These are phyloP conservation scores for Periconia digitata DNA, from an alignment of 2,329 filamentous ascomycete species.

Conservation along the genomic window DNA sequence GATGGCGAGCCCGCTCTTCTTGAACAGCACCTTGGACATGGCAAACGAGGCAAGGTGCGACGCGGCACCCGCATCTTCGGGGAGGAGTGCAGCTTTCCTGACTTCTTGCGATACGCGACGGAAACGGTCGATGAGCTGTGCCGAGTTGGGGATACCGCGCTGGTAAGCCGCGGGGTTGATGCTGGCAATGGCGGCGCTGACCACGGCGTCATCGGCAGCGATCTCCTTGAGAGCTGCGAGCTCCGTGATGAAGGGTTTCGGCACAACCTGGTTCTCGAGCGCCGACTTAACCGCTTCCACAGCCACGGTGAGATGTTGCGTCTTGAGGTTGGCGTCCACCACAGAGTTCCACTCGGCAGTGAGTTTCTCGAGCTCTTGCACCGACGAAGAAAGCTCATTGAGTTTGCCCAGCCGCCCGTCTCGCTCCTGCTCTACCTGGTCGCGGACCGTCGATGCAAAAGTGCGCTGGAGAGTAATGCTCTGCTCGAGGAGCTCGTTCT, in stretches of 20 bases:
- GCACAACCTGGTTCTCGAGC: slow-evolving; percentile 71
- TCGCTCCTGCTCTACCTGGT: slow-evolving; percentile 85
- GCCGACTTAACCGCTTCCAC: slow-evolving; percentile 89
- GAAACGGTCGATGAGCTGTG: slow-evolving; percentile 94
- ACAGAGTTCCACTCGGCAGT: slow-evolving; percentile 89
- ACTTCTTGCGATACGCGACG: slow-evolving; percentile 89
- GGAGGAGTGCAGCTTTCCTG: slow-evolving; percentile 87
- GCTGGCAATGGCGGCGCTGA: slow-evolving; percentile 91
- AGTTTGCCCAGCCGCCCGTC: slow-evolving; percentile 84
- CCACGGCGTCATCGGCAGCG: slow-evolving; percentile 78
- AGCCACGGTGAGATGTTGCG: slow-evolving; percentile 93
- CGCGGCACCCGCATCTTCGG: slow-evolving; percentile 90
- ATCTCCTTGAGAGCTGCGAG: slow-evolving; percentile 94
- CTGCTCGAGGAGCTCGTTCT: slow-evolving; percentile 87
- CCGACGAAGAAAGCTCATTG: slow-evolving; percentile 72
- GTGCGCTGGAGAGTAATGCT: slow-evolving; percentile 84
- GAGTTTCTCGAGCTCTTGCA: slow-evolving; percentile 82
- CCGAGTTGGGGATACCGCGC: slow-evolving; percentile 78
- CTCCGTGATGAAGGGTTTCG: slow-evolving; percentile 86
- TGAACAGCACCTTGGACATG: slow-evolving; percentile 93
- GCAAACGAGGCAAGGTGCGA: slow-evolving; percentile 89
- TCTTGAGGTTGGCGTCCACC: slow-evolving; percentile 85
- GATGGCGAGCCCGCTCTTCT: slow-evolving; percentile 74
- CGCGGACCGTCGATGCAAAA: slow-evolving; percentile 76
- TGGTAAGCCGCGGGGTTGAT: slow-evolving; percentile 95